Evolutionary conservation across 2,329 filamentous ascomycete genomes (phyloP), one percentile per base, ranked within the genome.

Genomic region (Phialocephala subalpina): DNA sequence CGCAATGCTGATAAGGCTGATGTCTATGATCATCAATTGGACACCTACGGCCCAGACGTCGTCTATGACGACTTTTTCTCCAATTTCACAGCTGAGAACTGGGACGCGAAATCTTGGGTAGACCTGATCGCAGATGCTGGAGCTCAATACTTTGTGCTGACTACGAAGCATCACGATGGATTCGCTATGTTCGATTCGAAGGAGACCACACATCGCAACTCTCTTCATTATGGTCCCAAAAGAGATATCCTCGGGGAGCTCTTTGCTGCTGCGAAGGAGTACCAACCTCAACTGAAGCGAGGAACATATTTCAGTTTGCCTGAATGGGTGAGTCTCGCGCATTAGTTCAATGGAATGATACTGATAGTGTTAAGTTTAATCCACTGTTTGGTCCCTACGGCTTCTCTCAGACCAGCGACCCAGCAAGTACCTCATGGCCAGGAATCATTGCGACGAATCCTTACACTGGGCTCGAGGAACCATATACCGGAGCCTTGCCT

Each of bases 41-140:
- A 79, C 14, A 85, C 80, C 0, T 87, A 84, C 67, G 85, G 86
- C 0, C 79, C 79, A 0, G 72, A 85, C 33, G 78, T 83, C 70
- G 80, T 80, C 14, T 88, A 88, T 70, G 86, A 88, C 67, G 84
- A 88, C 72, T 84, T 83, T 60, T 83, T 87, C 70, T 74, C 77
- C 2, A 78, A 84, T 65, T 88, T 87, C 75, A 87, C 83, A 0
- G 83, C 83, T 0, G 76, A 78, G 0, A 72, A 73, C 1, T 88
- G 79, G 68, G 78, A 86, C 67, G 80, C 86, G 0, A 85, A 83
- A 62, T 82, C 79, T 40, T 86, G 83, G 83, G 82, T 86, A 1
- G 83, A 86, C 68, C 78, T 86, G 0, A 82, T 86, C 62, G 80
- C 82, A 1, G 83, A 83, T 40, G 79, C 83, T 1, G 84, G 83